Base-by-base conservation (phyloP, 148 eudicot species). In the Diospyros lotus region DNA sequence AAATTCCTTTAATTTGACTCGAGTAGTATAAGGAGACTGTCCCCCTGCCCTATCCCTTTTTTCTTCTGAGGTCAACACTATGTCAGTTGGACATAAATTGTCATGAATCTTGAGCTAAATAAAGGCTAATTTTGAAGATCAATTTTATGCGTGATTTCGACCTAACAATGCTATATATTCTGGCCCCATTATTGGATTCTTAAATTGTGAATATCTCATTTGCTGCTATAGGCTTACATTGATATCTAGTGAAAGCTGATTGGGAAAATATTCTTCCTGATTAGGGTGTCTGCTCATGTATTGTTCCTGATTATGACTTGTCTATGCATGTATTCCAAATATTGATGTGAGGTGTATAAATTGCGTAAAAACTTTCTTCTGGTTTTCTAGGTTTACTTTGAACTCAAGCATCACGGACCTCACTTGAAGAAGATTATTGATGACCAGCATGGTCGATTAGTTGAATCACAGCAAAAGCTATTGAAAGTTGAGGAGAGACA, bases 381-480 rank as follows among this genome's bases (percentile, higher is more conserved):
- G 38, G 50, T 73, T 77, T 77, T 62, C 13, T 72, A 95, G 97
- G 99, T 95, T 13, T 82, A 78, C 78, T 82, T 92, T 76, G 99
- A 93, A 82, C 91, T 95, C 83, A 83, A 92, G 82, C 94, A 88
- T 80, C 99, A 90, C 73, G 96, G 90, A 41, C 94, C 96, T 64
- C 93, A 87, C 63, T 54, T 87, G 80, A 91, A 95, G 86, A 88
- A 84, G 79, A 89, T 88, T 28, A 80, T 95, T 74, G 91, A 91
- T 69, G 87, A 86, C 50, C 81, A 89, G 86, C 90, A 84, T 79
- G 69, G 77, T 74, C 91, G 93, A 51, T 78, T 89, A 64, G 81
- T 54, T 10, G 90, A 87, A 50, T 87, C 82, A 75, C 88, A 89
- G 63, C 80, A 88, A 80, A 92, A 85, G 86, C 87, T 90, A 65